A percentile compares a stretch with the other conserved stretches of the same genome.
Evolutionary conservation across 169 alveolate species (phyloP).

Genomic region (Plasmodium fragile): DNA sequence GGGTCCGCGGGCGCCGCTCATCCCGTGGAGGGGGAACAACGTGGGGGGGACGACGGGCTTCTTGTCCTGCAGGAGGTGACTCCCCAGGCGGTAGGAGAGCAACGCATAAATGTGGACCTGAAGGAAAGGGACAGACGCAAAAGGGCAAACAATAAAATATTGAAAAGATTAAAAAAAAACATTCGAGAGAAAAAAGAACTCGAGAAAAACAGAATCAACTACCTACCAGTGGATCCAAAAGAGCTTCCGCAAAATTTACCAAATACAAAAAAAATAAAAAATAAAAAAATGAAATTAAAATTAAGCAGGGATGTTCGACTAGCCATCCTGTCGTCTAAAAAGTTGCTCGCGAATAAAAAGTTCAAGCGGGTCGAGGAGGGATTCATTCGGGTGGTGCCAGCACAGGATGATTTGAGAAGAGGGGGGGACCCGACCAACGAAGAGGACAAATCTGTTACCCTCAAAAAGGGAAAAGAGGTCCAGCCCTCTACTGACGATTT

Average conservation of each 20-base stretch:
- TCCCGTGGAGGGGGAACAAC: not conserved
- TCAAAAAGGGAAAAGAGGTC: too few relatives aligned
- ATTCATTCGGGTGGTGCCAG: not conserved
- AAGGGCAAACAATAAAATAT: not conserved
- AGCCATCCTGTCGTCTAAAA: constrained; percentile 53
- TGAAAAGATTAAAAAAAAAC: not conserved
- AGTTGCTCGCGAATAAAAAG: constrained; percentile 28
- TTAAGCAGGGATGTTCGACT: constrained; percentile 37
- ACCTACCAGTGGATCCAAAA: not conserved
- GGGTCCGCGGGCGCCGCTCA: not conserved
- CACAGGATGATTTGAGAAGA: not conserved
- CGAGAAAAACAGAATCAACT: not conserved
- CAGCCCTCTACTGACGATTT: not conserved
- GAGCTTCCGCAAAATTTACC: constrained; percentile 19
- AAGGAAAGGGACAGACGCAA: not conserved
- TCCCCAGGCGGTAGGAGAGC: constrained; percentile 20
- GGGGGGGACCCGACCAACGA: too few relatives aligned
- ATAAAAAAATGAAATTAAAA: constrained; percentile 24
- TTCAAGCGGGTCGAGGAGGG: constrained; percentile 30
- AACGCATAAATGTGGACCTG: not conserved
- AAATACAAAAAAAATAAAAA: constrained; percentile 52
- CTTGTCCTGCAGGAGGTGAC: constrained; percentile 3
- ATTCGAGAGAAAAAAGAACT: not conserved
- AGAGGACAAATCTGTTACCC: not conserved
- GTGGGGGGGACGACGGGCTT: not conserved